Evolutionary conservation across 1,139 yeast genomes (phyloP).

Genomic region (Saccharomyces hybrid): DNA sequence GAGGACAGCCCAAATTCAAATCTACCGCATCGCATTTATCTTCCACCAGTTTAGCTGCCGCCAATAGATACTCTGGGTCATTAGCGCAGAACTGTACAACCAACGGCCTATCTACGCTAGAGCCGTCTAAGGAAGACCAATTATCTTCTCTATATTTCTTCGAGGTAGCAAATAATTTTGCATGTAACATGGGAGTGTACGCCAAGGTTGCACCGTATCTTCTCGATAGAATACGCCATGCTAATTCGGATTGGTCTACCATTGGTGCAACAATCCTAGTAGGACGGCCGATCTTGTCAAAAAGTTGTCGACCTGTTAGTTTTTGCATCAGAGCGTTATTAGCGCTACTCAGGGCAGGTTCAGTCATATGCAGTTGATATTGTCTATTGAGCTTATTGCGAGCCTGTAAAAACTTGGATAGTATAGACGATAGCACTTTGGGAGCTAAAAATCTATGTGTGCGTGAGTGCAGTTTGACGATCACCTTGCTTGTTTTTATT

Average conservation of each 20-base stretch:
- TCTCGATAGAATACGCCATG: slow-evolving; percentile 87
- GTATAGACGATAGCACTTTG: background rate
- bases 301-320: slow-evolving; percentile 61
- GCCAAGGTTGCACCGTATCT: slow-evolving; percentile 89
- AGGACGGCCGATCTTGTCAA: slow-evolving; percentile 63
- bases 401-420: background rate
- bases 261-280: slow-evolving; percentile 91
- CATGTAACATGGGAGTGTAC: slow-evolving; percentile 96
- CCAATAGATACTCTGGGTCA: slow-evolving; percentile 75
- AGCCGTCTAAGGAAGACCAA: slow-evolving; percentile 70
- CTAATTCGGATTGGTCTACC: slow-evolving; percentile 96
- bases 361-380: background rate
- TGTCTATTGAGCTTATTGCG: background rate
- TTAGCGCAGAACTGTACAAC: slow-evolving; percentile 95
- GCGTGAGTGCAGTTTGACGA: background rate
- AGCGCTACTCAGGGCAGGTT: slow-evolving; percentile 1
- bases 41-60: slow-evolving; percentile 75
- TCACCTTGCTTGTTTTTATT: background rate
- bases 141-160: slow-evolving; percentile 71
- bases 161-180: slow-evolving; percentile 78
- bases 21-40: slow-evolving; percentile 93
- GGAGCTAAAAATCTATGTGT: background rate
- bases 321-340: slow-evolving; percentile 9
- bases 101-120: slow-evolving; percentile 63
- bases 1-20: slow-evolving; percentile 93